Percentiles rank a stretch among this genome's conserved stretches.
Evolutionary conservation across 768 basidiomycete genomes (phyloP).

Genomic region (Russula emetica): DNA sequence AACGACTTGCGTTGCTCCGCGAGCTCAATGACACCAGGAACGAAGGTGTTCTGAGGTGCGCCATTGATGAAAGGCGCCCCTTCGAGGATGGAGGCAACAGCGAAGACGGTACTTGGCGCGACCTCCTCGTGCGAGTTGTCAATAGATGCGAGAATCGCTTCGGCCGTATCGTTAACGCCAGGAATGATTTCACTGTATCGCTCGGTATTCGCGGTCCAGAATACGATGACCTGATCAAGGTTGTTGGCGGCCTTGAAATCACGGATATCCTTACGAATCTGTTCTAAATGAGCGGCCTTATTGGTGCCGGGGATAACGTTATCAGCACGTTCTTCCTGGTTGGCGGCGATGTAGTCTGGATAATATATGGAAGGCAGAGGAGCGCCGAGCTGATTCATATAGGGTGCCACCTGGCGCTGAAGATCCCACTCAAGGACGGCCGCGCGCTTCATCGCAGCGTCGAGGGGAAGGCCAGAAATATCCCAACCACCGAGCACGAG

Average conservation of each 20-base stretch:
- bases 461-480: constrained; percentile 79
- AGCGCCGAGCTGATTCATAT: constrained; percentile 72
- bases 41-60: constrained; percentile 98
- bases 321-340: constrained; percentile 94
- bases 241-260: constrained; percentile 80
- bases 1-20: constrained; percentile 86
- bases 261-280: constrained; percentile 90
- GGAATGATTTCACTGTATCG: constrained; percentile 92
- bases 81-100: constrained; percentile 93
- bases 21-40: constrained; percentile 89
- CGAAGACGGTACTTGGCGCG: constrained; percentile 95
- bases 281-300: constrained; percentile 89
- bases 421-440: constrained; percentile 95
- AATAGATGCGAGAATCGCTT: constrained; percentile 79
- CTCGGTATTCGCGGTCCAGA: constrained; percentile 99
- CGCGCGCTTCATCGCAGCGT: constrained; percentile 90
- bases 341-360: constrained; percentile 96
- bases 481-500: constrained; percentile 98
- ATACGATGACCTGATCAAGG: constrained; percentile 86
- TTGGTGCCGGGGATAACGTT: constrained; percentile 81
- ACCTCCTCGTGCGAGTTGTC: constrained; percentile 84
- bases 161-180: constrained; percentile 93
- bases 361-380: constrained; percentile 96
- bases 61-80: constrained; percentile 95
- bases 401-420: constrained; percentile 88